Base-by-base conservation (phyloP, 805 yeast genomes). In the Kuraishia floccosa region DNA sequence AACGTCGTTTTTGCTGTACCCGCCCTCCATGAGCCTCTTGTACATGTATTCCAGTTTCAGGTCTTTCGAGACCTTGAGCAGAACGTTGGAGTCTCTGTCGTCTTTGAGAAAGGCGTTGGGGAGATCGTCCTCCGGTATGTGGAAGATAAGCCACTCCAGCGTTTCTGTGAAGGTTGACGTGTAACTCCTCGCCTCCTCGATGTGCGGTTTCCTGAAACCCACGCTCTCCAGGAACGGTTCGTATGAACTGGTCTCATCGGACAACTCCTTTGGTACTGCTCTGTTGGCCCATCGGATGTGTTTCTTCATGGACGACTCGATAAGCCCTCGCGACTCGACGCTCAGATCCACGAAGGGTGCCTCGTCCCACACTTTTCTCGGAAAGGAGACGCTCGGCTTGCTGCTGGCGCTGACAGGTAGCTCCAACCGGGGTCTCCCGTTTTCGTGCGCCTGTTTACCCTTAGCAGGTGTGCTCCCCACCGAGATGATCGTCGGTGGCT, bases 51-150 rank as follows among this genome's bases (percentile, higher is more conserved):
- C 84, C n/a, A 51, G 46, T 32, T 65, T 61, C 24, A 75, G 44
- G 39, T 72, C 67, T 8, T 63, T 64, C 4, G 77, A 56, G 21
- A 66, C 54, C 37, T 68, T 80, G 25, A 80, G 59, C 32, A 68
- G 63, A 16, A 75, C 66, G 29, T 67, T 69, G 0, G 78, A 60
- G 41, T 76, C 85, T 27, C 64, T 65, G 15, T 65, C 63, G 25
- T 70, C 56, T 37, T 76, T 73, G 12, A 66, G 63, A 43, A 81
- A 81, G 28, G 63, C 58, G 0, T 55, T 41, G 0, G 98, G 98
- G 20, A 89, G 58, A 44, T 89, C 98, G 47, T 87, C 97, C 39
- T 91, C 96, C 0, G 97, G 97, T 3, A 89, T 71, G 45, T 89
- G 91, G 40, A 87, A 76, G 8, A 89, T 54, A 13, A 89, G 64